phyloP scores from a whole-genome alignment of 495 filamentous ascomycete species.

The Trichoderma gamsii region DNA sequence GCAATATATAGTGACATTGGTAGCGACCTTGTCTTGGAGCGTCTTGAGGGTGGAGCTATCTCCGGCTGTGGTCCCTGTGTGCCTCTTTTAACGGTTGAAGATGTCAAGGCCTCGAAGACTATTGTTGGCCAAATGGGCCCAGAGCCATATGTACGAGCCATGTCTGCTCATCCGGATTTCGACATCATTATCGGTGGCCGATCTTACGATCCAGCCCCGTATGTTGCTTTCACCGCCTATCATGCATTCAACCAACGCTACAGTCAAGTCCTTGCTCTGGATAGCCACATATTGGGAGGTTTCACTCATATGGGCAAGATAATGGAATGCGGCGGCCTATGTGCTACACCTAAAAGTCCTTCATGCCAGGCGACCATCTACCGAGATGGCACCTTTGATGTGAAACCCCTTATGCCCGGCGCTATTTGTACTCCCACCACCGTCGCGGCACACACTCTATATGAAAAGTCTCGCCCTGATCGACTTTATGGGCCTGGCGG shows the following conservation, averaged over 20 bases:
- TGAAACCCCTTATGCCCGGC: conserved; percentile 29
- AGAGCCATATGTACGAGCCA: conserved; percentile 35
- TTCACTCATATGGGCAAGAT: conserved; percentile 45
- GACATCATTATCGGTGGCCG: conserved; percentile 43
- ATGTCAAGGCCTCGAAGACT: conserved; percentile 29
- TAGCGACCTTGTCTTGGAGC: conserved; percentile 27
- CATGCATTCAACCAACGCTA: conserved; percentile 14
- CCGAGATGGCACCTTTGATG: conserved; percentile 37
- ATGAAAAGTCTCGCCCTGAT: conserved; percentile 47
- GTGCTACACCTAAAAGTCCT: conserved; percentile 41
- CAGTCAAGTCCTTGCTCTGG: neutral
- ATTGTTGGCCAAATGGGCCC: conserved; percentile 35
- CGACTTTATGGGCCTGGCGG: conserved; percentile 43
- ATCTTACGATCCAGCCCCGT: conserved; percentile 46
- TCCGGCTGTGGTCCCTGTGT: conserved; percentile 31
- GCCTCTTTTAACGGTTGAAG: conserved; percentile 31
- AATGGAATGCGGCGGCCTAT: conserved; percentile 46
- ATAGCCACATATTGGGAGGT: neutral
- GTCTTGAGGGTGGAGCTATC: conserved; percentile 22
- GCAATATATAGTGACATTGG: conserved; percentile 36
- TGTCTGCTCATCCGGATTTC: conserved; percentile 35
- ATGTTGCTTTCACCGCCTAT: conserved; percentile 35
- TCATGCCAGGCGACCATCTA: conserved; percentile 34
- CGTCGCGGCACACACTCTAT: conserved; percentile 47
- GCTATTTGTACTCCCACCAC: conserved; percentile 37